Evolutionary conservation across 139 green algal genomes (phyloP).

Genomic region (Chlamydomonas sp.): DNA sequence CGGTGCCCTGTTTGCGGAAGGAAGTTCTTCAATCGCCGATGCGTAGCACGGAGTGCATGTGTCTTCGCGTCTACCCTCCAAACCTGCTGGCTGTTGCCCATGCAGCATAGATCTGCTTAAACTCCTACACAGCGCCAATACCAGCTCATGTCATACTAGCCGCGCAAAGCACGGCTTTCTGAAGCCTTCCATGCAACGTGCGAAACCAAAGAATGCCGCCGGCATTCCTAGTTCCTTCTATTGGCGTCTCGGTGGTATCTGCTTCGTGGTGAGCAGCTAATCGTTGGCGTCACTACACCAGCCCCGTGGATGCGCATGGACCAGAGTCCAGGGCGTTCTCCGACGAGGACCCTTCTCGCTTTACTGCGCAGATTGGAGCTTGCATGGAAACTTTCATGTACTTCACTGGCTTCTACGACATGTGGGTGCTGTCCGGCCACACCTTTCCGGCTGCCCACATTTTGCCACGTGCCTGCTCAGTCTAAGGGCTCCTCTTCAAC

Average conservation of each 20-base stretch:
- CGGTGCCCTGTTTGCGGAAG: too few relatives aligned
- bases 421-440: background rate
- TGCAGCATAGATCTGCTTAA: too few relatives aligned
- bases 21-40: too few relatives aligned
- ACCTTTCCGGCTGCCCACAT: too few relatives aligned
- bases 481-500: too few relatives aligned
- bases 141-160: background rate
- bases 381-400: slow-evolving; percentile 41
- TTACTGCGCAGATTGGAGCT: slow-evolving; percentile 24
- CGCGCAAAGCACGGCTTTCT: background rate
- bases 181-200: background rate
- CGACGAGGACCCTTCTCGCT: background rate
- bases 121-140: too few relatives aligned
- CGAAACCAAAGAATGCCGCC: background rate
- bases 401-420: slow-evolving; percentile 29
- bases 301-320: background rate
- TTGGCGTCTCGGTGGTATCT: slow-evolving; percentile 21
- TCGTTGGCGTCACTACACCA: background rate
- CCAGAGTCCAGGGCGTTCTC: background rate
- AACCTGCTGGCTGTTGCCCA: too few relatives aligned
- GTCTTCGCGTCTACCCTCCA: too few relatives aligned
- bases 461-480: too few relatives aligned
- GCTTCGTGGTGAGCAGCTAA: slow-evolving; percentile 16
- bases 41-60: too few relatives aligned
- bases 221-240: slow-evolving; percentile 33